A percentile compares a stretch with the other conserved stretches of the same genome.
phyloP scores from a whole-genome alignment of 2,329 filamentous ascomycete genomes.

The Colletotrichum sp. region DNA sequence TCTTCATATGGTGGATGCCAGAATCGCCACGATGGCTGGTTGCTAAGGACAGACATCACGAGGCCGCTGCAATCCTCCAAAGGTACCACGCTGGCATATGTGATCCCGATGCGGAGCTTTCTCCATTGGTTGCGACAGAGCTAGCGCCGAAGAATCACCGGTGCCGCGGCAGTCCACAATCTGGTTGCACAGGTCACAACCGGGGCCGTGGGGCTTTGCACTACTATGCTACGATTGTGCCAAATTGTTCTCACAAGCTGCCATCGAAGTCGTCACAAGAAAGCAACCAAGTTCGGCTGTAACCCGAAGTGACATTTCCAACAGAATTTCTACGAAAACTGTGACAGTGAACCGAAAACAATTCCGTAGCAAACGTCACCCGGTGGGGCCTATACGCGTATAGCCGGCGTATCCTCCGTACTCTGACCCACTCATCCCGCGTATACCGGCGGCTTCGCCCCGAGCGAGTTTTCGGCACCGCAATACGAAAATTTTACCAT shows the following conservation, averaged over 20 bases:
- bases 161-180: no score
- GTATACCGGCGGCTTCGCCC: background rate
- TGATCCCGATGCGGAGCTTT: slow-evolving; percentile 27
- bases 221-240: no score
- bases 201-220: no score
- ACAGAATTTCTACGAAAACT: background rate
- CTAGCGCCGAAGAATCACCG: slow-evolving; percentile 21
- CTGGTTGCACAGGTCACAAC: no score
- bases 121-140: slow-evolving; percentile 43
- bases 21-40: slow-evolving; percentile 27
- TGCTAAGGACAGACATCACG: background rate
- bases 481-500: background rate
- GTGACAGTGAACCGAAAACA: background rate
- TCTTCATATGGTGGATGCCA: slow-evolving; percentile 27
- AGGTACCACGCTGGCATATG: slow-evolving; percentile 30
- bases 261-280: no score
- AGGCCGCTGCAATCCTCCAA: slow-evolving; percentile 19
- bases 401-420: background rate
- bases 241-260: no score
- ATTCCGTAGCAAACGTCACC: background rate
- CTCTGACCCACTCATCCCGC: background rate
- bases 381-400: background rate
- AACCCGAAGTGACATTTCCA: background rate
- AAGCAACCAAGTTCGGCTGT: background rate
- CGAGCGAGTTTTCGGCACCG: background rate